Conservation (phyloP, 495 filamentous ascomycete species). For the Parachaetomium inaequale region DNA sequence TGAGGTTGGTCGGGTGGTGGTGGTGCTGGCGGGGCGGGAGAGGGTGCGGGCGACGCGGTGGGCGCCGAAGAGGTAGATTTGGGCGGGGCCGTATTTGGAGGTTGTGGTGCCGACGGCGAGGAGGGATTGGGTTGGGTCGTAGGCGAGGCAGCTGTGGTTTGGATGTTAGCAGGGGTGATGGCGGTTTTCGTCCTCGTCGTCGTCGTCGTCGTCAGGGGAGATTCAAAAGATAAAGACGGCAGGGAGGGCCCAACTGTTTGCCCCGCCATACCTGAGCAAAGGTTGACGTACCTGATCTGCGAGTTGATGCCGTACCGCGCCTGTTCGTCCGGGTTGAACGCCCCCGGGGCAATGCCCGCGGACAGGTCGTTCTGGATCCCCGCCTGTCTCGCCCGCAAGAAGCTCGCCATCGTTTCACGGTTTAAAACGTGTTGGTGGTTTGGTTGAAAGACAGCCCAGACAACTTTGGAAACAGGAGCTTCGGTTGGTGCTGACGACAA, state of each 20-base stretch:
- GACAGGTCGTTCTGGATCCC: conserved; percentile 90
- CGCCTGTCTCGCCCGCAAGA: conserved; percentile 86
- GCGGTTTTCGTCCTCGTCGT: not conserved
- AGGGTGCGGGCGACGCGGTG: conserved; percentile 69
- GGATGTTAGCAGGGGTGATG: not conserved
- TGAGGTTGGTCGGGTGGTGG: conserved; percentile 21
- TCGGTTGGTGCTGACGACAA: conserved; percentile 3
- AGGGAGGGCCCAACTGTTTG: too few relatives aligned
- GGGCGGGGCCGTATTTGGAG: conserved; percentile 69
- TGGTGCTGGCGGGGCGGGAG: conserved; percentile 36
- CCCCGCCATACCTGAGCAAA: not conserved
- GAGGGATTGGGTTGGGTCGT: conserved; percentile 90
- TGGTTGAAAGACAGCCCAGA: not conserved
- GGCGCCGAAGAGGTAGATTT: conserved; percentile 90
- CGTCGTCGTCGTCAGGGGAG: not conserved
- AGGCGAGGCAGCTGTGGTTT: conserved; percentile 62
- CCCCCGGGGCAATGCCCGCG: conserved; percentile 64
- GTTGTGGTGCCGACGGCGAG: conserved; percentile 88
- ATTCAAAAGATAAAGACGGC: not conserved
- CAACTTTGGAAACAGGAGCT: not conserved
- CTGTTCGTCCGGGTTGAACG: conserved; percentile 81
- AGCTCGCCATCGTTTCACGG: conserved; percentile 64
- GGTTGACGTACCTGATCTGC: conserved; percentile 58
- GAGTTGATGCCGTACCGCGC: conserved; percentile 84
- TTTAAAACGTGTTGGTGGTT: not conserved